phyloP scores from a whole-genome alignment of 345 rosid genomes.

The Turnera subulata region DNA sequence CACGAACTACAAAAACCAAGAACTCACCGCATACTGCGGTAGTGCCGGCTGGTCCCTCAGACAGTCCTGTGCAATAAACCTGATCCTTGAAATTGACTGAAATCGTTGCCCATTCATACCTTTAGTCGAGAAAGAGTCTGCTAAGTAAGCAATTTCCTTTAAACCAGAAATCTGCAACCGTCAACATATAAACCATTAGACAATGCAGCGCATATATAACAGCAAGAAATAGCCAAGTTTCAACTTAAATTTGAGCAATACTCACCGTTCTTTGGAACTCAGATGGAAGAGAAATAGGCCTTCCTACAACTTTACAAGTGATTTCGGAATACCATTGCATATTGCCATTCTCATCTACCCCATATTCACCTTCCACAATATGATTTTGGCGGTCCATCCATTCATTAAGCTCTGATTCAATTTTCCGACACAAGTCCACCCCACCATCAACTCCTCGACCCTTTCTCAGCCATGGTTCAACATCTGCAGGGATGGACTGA shows the following conservation, averaged over 20 bases:
- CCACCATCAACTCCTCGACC: constrained; percentile 98
- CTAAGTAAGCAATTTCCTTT: constrained; percentile 25
- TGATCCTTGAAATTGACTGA: constrained; percentile 30
- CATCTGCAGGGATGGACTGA: constrained; percentile 82
- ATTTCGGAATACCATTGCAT: constrained; percentile 72
- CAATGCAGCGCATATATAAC: background rate
- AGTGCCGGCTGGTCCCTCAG: constrained; percentile 30
- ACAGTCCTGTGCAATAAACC: constrained; percentile 35
- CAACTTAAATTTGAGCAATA: background rate
- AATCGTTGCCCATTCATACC: constrained; percentile 29
- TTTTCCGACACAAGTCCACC: constrained; percentile 80
- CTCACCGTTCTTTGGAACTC: constrained; percentile 32
- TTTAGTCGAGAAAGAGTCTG: constrained; percentile 25
- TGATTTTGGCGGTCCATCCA: constrained; percentile 66
- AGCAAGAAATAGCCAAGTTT: background rate
- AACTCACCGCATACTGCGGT: no score
- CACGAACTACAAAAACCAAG: no score
- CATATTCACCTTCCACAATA: constrained; percentile 59
- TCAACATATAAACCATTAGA: constrained; percentile 1
- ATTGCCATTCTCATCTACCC: constrained; percentile 65
- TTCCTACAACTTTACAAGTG: constrained; percentile 53
- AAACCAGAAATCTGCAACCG: constrained; percentile 25
- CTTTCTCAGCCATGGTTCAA: constrained; percentile 85
- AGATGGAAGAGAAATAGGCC: constrained; percentile 31
- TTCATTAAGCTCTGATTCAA: constrained; percentile 84